Evolutionary conservation across 768 basidiomycete species (phyloP), one percentile per base, ranked within the genome.

Genomic region (Tricholomella constricta): DNA sequence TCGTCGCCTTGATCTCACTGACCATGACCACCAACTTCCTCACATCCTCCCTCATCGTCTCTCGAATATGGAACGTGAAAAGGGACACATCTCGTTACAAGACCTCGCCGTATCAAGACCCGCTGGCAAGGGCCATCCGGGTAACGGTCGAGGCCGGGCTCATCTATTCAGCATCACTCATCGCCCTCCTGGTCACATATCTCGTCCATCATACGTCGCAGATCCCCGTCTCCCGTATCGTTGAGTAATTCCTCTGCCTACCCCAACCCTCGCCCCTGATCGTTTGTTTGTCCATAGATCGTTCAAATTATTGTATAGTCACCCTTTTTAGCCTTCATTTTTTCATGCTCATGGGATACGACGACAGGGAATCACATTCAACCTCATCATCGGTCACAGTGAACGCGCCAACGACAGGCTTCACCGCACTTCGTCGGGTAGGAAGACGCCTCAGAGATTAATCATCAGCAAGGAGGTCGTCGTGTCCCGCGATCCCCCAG

Each of bases 141-240:
- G 48, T 58, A 20, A 60, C 59, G 17, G 25, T 58, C 1, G 59
- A 60, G 31, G 56, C 59, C 7, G 59, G 59, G 2, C 40, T 60
- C 10, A 48, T 60, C 23, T 60, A 60, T 48, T 45, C 56, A 2
- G 19, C 40, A 45, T 54, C 56, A 19, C 52, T 60, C 19, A 34
- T 60, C 27, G 51, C 25, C 34, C 52, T 60, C 2, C 34, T 60
- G 17, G 46, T 56, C 26, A 40, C 38, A n/a, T 60, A 57, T 22
- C 38, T 51, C 6, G 35, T 40, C 10, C 40, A 45, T 9, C 51
- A 52, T 17, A 48, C 43, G 2, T 49, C 50, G 14, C 50, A 54
- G 35, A 58, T 60, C 10, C 52, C 53, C 20, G 43, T 60, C 22
- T 53, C 54, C 17, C 56, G 56, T 29, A 6, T 60, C 17, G 59